Base-by-base conservation (phyloP, 805 yeast species). In the Yarrowia sp. region DNA sequence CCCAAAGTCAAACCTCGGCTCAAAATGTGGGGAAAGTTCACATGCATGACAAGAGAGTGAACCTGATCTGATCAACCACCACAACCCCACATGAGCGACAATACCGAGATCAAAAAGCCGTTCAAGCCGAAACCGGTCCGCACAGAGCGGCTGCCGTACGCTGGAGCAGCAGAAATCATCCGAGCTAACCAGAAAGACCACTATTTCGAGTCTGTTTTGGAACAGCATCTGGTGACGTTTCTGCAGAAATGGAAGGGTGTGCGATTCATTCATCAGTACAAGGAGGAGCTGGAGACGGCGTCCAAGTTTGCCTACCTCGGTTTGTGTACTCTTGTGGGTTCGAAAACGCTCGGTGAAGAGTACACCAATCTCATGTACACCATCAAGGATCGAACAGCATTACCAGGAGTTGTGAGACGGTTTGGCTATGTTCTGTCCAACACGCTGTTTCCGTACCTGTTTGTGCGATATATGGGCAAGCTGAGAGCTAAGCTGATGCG, bases 341-440 rank as follows among this genome's bases (percentile, higher is more conserved):
- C 90, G 1, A 82, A 94, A 67, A 94, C 98, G 0, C 79, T 95
- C 36, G 99, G 99, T 0, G 98, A 94, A 76, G 98, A 94, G 78
- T 94, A 94, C 77, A 92, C 92, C 14, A 97, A 94, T 64, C 69
- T 78, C 8, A 73, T 74, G 58, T 76, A 76, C 55, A 58, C 74
- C 11, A 75, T 77, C 4, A 46, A 71, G 8, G 65, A 71, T n/a
- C 70, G 75, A 12, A 19, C 55, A 8, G 52, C 66, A 11, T 67
- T 77, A 4, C 81, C 76, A 1, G 69, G 74, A 7, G 65, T 71
- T 58, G 35, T 66, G 50, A 80, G 85, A 38, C 81, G 91, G 68
- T 69, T 87, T 1, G 86, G 87, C 5, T 92, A 87, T 74, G 82
- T 91, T 0, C 66, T 85, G 2, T 79, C 88, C 0, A 88, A 87